Conservation (phyloP, 129 eudicot species). For the Flaveria ramosissima region DNA sequence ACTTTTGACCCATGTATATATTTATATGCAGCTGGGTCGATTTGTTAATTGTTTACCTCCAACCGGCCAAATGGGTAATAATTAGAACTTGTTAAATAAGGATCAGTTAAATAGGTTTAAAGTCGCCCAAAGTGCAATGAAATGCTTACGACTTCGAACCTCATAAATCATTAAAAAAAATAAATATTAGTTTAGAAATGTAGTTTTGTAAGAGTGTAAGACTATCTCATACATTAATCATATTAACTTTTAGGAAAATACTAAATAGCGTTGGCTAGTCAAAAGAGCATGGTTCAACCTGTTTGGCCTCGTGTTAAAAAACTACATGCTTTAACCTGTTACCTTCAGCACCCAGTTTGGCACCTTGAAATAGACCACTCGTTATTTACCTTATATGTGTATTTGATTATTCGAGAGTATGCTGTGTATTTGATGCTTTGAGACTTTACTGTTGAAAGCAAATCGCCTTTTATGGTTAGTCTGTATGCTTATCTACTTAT, state of each 20-base stretch:
- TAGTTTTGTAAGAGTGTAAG: not conserved
- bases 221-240: not conserved
- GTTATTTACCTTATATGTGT: conserved; percentile 11
- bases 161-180: not conserved
- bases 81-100: not conserved
- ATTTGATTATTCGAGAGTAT: not conserved
- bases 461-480: not conserved
- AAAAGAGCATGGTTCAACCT: not conserved
- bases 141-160: not conserved
- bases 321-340: not conserved
- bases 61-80: not conserved
- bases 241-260: not conserved
- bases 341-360: not conserved
- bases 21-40: not conserved
- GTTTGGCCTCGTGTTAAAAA: not conserved
- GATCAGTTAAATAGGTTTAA: not conserved
- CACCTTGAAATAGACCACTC: not conserved
- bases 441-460: conserved; percentile 1
- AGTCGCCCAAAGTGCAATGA: not conserved
- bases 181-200: not conserved
- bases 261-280: not conserved
- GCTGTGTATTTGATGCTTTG: conserved; percentile 18
- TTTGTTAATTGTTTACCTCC: not conserved
- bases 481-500: conserved; percentile 8
- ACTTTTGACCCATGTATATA: not conserved